These are phyloP conservation scores for Bocquillonia castaneifolia DNA, from an alignment of 441 rosid species.

Conservation along the genomic window DNA sequence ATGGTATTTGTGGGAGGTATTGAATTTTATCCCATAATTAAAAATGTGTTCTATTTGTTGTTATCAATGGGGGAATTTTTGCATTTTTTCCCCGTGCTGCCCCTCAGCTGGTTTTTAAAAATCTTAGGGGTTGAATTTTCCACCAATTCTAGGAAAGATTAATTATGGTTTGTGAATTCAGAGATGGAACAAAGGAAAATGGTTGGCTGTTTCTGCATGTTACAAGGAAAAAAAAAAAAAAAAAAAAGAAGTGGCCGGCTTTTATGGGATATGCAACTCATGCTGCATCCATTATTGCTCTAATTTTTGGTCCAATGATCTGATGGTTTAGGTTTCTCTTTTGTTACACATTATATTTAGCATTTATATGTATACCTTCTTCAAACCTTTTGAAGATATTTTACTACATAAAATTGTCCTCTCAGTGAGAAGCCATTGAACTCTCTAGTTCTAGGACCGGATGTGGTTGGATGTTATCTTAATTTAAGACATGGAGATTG, in stretches of 20 bases:
- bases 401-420: conserved; percentile 29
- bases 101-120: conserved; percentile 27
- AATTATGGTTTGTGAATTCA: background rate
- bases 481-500: too few species aligned
- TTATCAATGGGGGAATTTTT: conserved; percentile 24
- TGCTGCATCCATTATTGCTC: conserved; percentile 15
- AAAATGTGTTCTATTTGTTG: conserved; percentile 18
- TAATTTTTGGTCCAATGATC: conserved; percentile 15
- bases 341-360: conserved; percentile 9
- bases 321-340: background rate
- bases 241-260: conserved; percentile 12
- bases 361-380: conserved; percentile 27
- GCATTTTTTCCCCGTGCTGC: conserved; percentile 18
- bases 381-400: conserved; percentile 27
- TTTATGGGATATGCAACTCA: conserved; percentile 20
- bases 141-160: background rate
- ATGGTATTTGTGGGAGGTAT: conserved; percentile 5
- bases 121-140: conserved; percentile 23
- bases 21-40: background rate
- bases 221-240: background rate
- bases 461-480: too few species aligned
- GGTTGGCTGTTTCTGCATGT: background rate
- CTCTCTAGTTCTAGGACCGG: conserved; percentile 10
- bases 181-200: conserved; percentile 8
- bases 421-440: conserved; percentile 16